Evolutionary conservation across 2,329 filamentous ascomycete species (phyloP).

Genomic region (Calcarisporium arbuscula): DNA sequence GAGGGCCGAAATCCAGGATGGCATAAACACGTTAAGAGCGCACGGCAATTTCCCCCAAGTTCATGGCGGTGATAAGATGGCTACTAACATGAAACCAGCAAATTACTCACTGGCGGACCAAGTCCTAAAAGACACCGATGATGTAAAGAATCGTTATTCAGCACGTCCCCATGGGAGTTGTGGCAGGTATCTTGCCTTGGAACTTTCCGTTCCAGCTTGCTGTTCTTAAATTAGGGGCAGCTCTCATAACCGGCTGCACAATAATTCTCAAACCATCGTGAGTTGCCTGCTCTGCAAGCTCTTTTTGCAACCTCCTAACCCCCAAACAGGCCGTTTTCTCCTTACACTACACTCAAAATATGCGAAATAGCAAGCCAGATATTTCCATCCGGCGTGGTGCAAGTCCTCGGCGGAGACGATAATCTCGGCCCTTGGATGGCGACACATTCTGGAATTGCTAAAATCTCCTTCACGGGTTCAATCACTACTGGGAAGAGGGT

Average conservation of each 20-base stretch:
- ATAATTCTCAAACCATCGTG: slow-evolving; percentile 49
- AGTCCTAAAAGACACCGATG: no score
- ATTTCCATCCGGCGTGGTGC: slow-evolving; percentile 55
- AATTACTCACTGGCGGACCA: no score
- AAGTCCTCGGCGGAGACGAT: slow-evolving; percentile 54
- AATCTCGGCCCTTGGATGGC: slow-evolving; percentile 51
- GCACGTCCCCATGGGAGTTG: slow-evolving; percentile 32
- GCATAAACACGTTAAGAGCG: no score
- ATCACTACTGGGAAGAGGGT: slow-evolving; percentile 53
- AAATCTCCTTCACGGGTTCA: slow-evolving; percentile 58
- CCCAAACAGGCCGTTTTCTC: slow-evolving; percentile 37
- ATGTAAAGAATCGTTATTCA: no score
- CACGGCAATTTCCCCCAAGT: no score
- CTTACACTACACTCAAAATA: slow-evolving; percentile 49
- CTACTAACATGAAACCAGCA: no score
- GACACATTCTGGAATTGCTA: slow-evolving; percentile 48
- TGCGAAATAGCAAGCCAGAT: slow-evolving; percentile 47
- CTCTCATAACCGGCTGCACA: no score
- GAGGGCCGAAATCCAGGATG: no score
- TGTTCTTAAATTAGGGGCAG: no score
- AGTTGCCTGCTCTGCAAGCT: not conserved
- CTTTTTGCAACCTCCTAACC: no score
- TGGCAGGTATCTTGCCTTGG: slow-evolving; percentile 45
- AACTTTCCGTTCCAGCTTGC: slow-evolving; percentile 38
- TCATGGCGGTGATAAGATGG: no score